Conservation (phyloP, 2,329 filamentous ascomycete genomes). For the Aspergillus sp. region DNA sequence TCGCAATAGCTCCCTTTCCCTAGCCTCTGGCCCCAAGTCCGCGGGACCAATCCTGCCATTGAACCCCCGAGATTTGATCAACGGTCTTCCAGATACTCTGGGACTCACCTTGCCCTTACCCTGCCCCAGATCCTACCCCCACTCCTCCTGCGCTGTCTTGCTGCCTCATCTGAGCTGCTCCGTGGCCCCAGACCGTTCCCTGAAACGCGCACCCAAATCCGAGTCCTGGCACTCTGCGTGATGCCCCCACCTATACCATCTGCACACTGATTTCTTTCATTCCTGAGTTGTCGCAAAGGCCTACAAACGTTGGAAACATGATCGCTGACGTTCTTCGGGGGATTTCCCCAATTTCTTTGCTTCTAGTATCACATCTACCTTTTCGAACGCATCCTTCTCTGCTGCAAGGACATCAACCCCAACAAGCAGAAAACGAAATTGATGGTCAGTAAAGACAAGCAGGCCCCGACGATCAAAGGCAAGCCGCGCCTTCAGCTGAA, state of each 20-base stretch:
- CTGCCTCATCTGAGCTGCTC: not conserved
- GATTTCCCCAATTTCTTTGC: not conserved
- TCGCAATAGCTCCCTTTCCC: not conserved
- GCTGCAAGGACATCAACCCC: slow-evolving; percentile 90
- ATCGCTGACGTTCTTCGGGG: slow-evolving; percentile 15
- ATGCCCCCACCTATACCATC: not conserved
- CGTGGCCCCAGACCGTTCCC: not conserved
- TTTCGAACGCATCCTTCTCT: slow-evolving; percentile 91
- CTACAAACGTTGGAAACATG: not conserved
- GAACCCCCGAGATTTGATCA: not conserved
- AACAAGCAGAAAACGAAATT: slow-evolving; percentile 73
- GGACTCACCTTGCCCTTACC: not conserved
- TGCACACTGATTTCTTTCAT: not conserved
- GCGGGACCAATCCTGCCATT: not conserved
- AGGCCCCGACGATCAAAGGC: slow-evolving; percentile 64
- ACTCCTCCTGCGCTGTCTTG: not conserved
- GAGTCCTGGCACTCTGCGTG: not conserved
- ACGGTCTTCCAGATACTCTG: not conserved
- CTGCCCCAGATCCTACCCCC: not conserved
- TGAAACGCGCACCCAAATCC: not conserved
- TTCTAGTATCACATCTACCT: slow-evolving; percentile 91
- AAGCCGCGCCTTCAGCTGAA: slow-evolving; percentile 84
- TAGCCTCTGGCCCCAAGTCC: not conserved
- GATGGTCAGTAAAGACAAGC: slow-evolving; percentile 66
- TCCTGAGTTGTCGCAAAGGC: not conserved